Evolutionary conservation across 2,329 filamentous ascomycete species (phyloP), one percentile per base, ranked within the genome.

Genomic region (Ambrosiella cleistominuta): DNA sequence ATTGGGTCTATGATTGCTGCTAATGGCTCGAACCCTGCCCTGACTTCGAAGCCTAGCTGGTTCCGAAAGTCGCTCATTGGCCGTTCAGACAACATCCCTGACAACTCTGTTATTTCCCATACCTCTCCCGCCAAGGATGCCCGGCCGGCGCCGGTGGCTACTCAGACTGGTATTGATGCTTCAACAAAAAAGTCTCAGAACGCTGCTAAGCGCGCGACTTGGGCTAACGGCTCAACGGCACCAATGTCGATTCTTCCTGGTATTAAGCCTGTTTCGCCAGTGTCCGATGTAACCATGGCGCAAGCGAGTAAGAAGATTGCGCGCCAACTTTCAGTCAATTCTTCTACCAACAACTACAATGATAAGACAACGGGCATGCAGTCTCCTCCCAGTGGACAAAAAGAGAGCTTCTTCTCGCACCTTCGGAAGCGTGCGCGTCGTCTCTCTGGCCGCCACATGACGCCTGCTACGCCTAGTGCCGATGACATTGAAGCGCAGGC

Each of bases 361-460:
- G 93, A 90, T 57, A 83, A 85, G 65, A 58, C 44, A 1, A 79
- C 78, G 39, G 86, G 83, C 19, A 74, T 90, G 27, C 82, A 79
- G 13, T 93, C 88, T 5, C 88, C 89, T 3, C 82, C 84, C 0
- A 83, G 79, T 65, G 86, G 80, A 15, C 86, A 89, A 59, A 94
- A 94, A 67, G 93, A 98, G 69, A 88, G 93, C 70, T 98, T 98
- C 75, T 98, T 98, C 72, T 97, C 93, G 0, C 93, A 98, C 68
- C 77, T 98, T 7, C 81, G 93, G 59, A 98, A 98, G 71, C 84
- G 91, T 56, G 93, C 94, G 36, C 81, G 93, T 64, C 80, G 93
- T 64, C 83, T 98, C 61, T 98, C 93, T 35, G 93, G 93, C 52
- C 83, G 91, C 59, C 89, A 95, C 66, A 87, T 91, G 67, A 83